These are phyloP conservation scores for Suillus ampliporus DNA, from an alignment of 768 basidiomycete genomes.

Conservation along the genomic window DNA sequence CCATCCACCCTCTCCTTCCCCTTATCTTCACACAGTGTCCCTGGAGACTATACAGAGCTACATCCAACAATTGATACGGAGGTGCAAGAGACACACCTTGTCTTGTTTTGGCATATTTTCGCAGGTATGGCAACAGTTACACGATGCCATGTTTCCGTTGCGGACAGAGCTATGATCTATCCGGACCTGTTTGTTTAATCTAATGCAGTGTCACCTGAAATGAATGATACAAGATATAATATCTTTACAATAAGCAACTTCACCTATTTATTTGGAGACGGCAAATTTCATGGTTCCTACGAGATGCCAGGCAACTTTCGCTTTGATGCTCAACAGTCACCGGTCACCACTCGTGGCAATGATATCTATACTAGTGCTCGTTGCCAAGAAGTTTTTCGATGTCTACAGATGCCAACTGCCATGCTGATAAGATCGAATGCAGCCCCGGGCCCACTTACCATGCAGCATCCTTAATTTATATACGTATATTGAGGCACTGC, in stretches of 20 bases:
- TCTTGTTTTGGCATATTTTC: slow-evolving; percentile 23
- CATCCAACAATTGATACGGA: slow-evolving; percentile 21
- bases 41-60: slow-evolving; percentile 22
- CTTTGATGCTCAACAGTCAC: slow-evolving; percentile 44
- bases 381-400: slow-evolving; percentile 44
- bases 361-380: not conserved
- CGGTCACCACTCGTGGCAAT: too few species aligned
- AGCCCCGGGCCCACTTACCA: too few species aligned
- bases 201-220: not conserved
- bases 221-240: not conserved
- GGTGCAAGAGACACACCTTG: slow-evolving; percentile 29
- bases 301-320: slow-evolving; percentile 38
- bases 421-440: slow-evolving; percentile 30
- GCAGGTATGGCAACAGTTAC: slow-evolving; percentile 26
- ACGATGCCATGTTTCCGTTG: slow-evolving; percentile 19
- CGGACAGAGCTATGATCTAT: slow-evolving; percentile 34
- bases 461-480: too few species aligned
- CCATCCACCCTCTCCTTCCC: slow-evolving; percentile 2
- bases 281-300: too few species aligned
- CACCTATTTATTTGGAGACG: not conserved
- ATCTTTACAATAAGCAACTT: not conserved
- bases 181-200: not conserved
- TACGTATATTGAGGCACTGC: too few species aligned
- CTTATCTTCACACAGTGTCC: slow-evolving; percentile 2
- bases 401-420: slow-evolving; percentile 49